A percentile compares a stretch with the other conserved stretches of the same genome.
Conservation (phyloP, 306 rosid genomes). For the Quercus berberidifolia region DNA sequence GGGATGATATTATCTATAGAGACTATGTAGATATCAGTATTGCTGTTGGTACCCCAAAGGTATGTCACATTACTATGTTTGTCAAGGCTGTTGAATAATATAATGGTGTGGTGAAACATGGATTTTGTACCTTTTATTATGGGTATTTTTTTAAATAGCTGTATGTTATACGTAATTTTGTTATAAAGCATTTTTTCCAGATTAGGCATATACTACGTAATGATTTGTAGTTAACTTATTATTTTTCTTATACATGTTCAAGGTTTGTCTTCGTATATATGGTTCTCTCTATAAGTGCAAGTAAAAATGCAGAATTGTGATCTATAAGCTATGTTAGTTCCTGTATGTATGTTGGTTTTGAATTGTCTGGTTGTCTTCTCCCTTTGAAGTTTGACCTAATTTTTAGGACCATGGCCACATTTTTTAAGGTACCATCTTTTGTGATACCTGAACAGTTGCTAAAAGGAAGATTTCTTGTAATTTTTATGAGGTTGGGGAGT, state of each 20-base stretch:
- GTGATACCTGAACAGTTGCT: neutral
- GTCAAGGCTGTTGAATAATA: constrained; percentile 5
- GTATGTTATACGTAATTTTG: too few relatives aligned
- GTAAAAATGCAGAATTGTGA: neutral
- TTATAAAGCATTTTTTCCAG: too few relatives aligned
- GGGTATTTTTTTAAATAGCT: too few relatives aligned
- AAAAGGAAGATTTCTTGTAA: neutral
- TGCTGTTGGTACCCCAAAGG: constrained; percentile 85
- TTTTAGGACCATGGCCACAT: neutral
- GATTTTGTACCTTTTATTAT: neutral
- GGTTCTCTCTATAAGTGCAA: neutral
- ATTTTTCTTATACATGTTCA: too few relatives aligned
- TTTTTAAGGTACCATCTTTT: too few relatives aligned
- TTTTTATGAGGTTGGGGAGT: too few relatives aligned
- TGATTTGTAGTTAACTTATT: too few relatives aligned
- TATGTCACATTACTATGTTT: constrained; percentile 23
- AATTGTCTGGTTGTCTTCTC: neutral
- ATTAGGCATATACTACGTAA: too few relatives aligned
- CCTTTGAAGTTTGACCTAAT: neutral
- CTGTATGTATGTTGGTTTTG: neutral
- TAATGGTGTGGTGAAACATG: constrained; percentile 1
- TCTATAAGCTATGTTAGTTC: neutral
- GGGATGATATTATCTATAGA: constrained; percentile 80
- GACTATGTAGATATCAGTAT: constrained; percentile 76
- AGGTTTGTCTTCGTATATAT: neutral